Base-by-base conservation (phyloP, 2,329 filamentous ascomycete genomes). In the Pezicula neosporulosa region DNA sequence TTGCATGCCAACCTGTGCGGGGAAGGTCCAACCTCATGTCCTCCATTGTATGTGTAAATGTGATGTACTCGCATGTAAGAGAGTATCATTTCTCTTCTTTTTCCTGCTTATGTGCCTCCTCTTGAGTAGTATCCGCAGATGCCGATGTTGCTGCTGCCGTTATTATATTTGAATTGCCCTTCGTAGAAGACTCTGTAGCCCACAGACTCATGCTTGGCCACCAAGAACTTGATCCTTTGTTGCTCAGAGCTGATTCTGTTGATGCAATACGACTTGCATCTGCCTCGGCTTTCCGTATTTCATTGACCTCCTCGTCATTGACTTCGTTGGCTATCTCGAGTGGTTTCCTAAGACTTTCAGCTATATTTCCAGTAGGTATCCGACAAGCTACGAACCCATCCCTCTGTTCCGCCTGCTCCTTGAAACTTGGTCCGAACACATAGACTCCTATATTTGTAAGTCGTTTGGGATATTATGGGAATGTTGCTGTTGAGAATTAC, bases 351-450 rank as follows among this genome's bases (percentile, higher is more conserved):
- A 12, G 15, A 18, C 13, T 16, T 30, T 28, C 2, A 28, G 39
- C 21, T 39, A 16, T 9, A 33, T 10, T 44, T 6, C 12, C 9
- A 18, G 24, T 35, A 37, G 15, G 30, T 33, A 7, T 33, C 12
- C 9, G 30, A 5, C 4, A 3, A 21, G 9, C n/a, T 21, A 21
- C 24, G 9, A 44, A 28, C 21, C 10, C 42, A 3, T 24, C 28
- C 12, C n/a, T 21, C 18, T 28, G 24, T 13, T 44, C n/a, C 6
- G 21, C 5, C 45, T 61, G 55, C 18, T 64, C 62, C 57, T 61
- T 61, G 21, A 67, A 60, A 15, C 57, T 56, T 39, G 65, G 64
- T n/a, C 57, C 62, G 50, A 66, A 67, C 21, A 61, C 57, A 50
- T 51, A 63, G 38, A 66, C 44, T 24, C 59, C 65, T 66, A 30